Evolutionary conservation across 768 basidiomycete genomes (phyloP), one percentile per base, ranked within the genome.

Genomic region (Podaxis sp.): DNA sequence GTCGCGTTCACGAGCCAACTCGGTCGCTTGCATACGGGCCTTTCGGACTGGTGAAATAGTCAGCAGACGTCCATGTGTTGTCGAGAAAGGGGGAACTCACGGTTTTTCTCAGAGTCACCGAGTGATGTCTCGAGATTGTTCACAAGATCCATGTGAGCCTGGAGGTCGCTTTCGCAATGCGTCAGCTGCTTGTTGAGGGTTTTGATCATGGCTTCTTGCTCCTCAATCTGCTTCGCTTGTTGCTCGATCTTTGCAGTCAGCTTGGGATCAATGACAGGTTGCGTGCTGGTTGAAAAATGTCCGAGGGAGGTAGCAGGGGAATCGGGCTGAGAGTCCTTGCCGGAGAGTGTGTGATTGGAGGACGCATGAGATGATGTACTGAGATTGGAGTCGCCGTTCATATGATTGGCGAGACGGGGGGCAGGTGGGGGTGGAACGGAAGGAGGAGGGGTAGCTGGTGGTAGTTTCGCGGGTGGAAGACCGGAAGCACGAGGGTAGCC

Each of bases 121-220:
- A 96, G 79, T 5, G 91, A 93, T 47, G 87, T 83, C 74, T 96
- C 93, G 25, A 96, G 80, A 9, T 88, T 91, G 63, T 77, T 82
- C 63, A 94, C 92, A 56, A 94, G 83, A 71, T 96, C 92, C 83
- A 94, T 93, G 68, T 95, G 93, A 27, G 90, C 87, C 66, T 95
- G 91, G 64, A 95, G 78, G 73, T 97, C 94, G 63, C 82, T 84
- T 74, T 97, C 95, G 69, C 93, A 95, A 71, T 96, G 94, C n/a
- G 86, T 87, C 51, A 97, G 72, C 72, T 95, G 93, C 72, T 96
- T 95, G 74, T 94, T 95, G 63, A 97, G 82, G 23, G 91, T 94
- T 74, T 92, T 91, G 76, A 96, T 92, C 89, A 93, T 95, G 54
- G 81, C 84, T 66, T 93, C 90, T 69, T 93, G 90, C 76, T 95